Percentiles rank a stretch among this genome's conserved stretches.
These are phyloP conservation scores for Orbilia blumenaviensis DNA, from an alignment of 2,329 filamentous ascomycete species.

Conservation along the genomic window DNA sequence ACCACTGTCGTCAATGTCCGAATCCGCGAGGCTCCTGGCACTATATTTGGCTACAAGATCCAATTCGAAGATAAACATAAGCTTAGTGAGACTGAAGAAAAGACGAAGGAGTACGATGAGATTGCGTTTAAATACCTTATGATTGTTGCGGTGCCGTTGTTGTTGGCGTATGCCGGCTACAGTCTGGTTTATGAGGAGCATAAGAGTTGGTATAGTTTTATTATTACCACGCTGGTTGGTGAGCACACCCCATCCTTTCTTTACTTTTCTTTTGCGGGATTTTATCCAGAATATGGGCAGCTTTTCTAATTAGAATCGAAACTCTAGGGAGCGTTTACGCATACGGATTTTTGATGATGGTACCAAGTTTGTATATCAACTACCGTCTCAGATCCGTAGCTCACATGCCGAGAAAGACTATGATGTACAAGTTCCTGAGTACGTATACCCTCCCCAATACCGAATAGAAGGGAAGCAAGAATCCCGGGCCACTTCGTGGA, in stretches of 20 bases:
- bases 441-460: not conserved
- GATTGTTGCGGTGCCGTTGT: slow-evolving; percentile 84
- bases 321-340: slow-evolving; percentile 74
- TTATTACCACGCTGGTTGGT: slow-evolving; percentile 90
- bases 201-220: slow-evolving; percentile 97
- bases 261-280: not conserved
- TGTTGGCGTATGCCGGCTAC: slow-evolving; percentile 89
- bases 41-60: slow-evolving; percentile 79
- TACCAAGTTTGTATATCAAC: slow-evolving; percentile 97
- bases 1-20: slow-evolving; percentile 94
- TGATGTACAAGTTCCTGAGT: slow-evolving; percentile 64
- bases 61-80: slow-evolving; percentile 96
- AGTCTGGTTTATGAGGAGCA: slow-evolving; percentile 91
- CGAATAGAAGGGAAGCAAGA: not conserved
- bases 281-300: not conserved
- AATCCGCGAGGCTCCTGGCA: slow-evolving; percentile 74
- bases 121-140: slow-evolving; percentile 99
- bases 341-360: slow-evolving; percentile 99
- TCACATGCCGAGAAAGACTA: slow-evolving; percentile 94
- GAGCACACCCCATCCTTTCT: slow-evolving; percentile 61
- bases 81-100: slow-evolving; percentile 91
- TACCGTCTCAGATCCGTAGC: slow-evolving; percentile 95
- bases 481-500: too few species aligned
- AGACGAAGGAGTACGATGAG: slow-evolving; percentile 97
- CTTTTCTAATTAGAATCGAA: not conserved